Base-by-base conservation (phyloP, 2,329 filamentous ascomycete genomes). In the Neopestalotiopsis sp. region DNA sequence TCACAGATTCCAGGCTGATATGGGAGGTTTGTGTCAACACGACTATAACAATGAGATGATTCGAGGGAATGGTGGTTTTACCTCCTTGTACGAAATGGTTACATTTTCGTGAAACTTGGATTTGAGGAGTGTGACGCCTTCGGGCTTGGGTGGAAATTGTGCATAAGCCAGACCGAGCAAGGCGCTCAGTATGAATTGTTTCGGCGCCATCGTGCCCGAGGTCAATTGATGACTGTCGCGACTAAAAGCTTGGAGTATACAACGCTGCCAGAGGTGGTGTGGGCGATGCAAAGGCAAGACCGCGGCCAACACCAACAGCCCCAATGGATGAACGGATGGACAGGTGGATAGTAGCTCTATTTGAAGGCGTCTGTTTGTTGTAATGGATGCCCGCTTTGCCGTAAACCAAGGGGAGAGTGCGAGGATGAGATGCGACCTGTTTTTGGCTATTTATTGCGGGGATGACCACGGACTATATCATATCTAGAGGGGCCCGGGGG, bases 41-140 rank as follows among this genome's bases (percentile, higher is more conserved):
- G 17, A 34, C 1, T 24, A 10, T 3, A 5, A n/a, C 5, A n/a
- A 13, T 10, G 5, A 20, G n/a, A 10, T 40, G 9, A n/a, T 13
- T 12, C 17, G 14, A n/a, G 59, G 20, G 45, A 7, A 2, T 17
- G 3, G n/a, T 17, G 14, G 17, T 59, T 34, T 66, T 32, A 67
- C 81, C 69, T 84, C 81, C 73, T 90, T 90, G 79, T 89, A 92
- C 67, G 85, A 85, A 70, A 91, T 87, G 57, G 84, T 88, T 71
- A 91, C 86, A 69, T 86, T 85, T 32, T 83, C 80, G 75, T 90
- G 82, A 67, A 91, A 81, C 7, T 86, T 87, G 20, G 89, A 90
- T 45, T 80, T 78, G 65, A 91, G 81, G 62, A 85, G 83, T 63
- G 83, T 87, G 30, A 85, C 70, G 28, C 72, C 73, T 68, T 79